Conservation (phyloP, 2,329 filamentous ascomycete genomes). For the Pseudogymnoascus sp. region DNA sequence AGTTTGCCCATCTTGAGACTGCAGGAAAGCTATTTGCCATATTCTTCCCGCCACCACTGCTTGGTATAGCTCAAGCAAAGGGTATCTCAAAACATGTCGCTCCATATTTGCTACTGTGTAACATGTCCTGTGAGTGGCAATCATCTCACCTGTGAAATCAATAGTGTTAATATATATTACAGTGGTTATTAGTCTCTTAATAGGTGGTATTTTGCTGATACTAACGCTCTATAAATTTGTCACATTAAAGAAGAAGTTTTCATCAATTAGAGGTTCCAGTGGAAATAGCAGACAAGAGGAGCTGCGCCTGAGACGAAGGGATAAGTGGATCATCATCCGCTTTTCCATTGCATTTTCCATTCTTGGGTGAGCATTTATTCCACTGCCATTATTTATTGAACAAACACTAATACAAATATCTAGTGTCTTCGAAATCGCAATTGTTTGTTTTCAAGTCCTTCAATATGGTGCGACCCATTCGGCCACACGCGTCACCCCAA, state of each 20-base stretch:
- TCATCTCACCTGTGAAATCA: neutral
- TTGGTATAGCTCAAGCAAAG: slow-evolving; percentile 6
- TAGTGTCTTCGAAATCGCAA: slow-evolving; percentile 9
- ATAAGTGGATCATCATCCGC: slow-evolving; percentile 12
- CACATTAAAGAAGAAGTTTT: slow-evolving; percentile 11
- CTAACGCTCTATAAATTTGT: slow-evolving; percentile 36
- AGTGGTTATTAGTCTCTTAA: slow-evolving; percentile 35
- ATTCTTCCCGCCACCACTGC: slow-evolving; percentile 7
- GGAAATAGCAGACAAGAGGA: neutral
- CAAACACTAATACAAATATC: neutral
- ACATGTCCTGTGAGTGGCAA: neutral
- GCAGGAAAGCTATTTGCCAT: slow-evolving; percentile 10
- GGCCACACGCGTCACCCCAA: neutral
- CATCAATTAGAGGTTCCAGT: neutral
- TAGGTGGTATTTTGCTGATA: slow-evolving; percentile 31
- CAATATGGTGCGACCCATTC: neutral
- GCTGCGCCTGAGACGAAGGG: neutral
- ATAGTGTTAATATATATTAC: slow-evolving; percentile 7
- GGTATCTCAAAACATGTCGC: neutral
- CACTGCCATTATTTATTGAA: neutral
- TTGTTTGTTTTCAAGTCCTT: slow-evolving; percentile 11
- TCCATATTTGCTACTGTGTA: neutral
- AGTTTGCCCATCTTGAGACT: neutral
- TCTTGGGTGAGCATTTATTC: neutral
- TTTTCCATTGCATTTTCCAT: slow-evolving; percentile 11